Base-by-base conservation (phyloP, 495 filamentous ascomycete species). In the Talaromyces borbonicus region DNA sequence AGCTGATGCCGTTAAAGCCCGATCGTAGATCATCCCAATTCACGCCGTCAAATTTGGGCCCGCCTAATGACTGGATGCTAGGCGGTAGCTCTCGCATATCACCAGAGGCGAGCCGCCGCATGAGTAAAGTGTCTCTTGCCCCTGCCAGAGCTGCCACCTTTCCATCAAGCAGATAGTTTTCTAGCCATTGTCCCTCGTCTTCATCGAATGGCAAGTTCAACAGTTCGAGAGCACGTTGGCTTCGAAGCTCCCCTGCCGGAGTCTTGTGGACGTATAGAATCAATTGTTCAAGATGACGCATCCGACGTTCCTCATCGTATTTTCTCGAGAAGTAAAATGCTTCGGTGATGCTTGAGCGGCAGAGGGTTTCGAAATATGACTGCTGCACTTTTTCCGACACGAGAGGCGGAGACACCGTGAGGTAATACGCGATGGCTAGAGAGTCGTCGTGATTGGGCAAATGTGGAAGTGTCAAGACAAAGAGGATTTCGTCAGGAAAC, bases 401-500 rank as follows among this genome's bases (percentile, higher is more conserved):
- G 1, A 92, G 67, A 18, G 80, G 67, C 8, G 85, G 84, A 32
- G 78, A 75, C 3, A 78, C 76, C 15, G 78, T 79, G 42, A 87
- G 74, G 60, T 84, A 90, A 60, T 90, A 92, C 23, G 84, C 81
- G 43, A 90, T 71, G 0, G 83, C 65, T 5, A 88, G 69, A 39
- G 66, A 74, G 53, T 79, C 75, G 52, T 88, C 80, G 44, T 75
- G 67, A 37, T 72, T 65, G 2, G 75, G 65, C 47, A 79, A 65
- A 46, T 79, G 66, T 9, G 69, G 68, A 5, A 69, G 60, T 26
- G 84, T 79, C n/a, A 92, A 73, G 19, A 71, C 71, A 29, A 77
- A 69, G 47, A 88, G 73, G 38, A 90, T 87, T 44, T 90, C 85
- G 59, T 90, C 84, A 24, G 83, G 75, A 53, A 90, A 90, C 22